phyloP scores from a whole-genome alignment of 1,284 basidiomycete genomes.

The Mycena citricolor region DNA sequence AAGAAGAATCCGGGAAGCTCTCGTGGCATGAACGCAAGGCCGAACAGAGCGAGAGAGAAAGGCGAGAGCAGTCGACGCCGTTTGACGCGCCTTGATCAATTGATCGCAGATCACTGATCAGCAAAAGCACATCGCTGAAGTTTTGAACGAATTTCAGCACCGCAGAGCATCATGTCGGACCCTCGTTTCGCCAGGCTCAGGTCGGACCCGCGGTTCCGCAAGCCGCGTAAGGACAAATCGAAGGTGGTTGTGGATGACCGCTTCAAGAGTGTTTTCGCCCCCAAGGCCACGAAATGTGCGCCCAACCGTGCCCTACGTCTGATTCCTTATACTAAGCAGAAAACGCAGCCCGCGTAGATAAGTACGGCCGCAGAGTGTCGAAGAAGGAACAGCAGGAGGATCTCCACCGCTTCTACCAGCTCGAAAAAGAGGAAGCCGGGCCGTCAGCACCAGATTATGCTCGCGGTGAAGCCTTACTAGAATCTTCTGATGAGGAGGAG shows the following conservation, averaged over 20 bases:
- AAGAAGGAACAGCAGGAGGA: constrained; percentile 71
- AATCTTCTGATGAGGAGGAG: constrained; percentile 85
- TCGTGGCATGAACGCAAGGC: constrained; percentile 2
- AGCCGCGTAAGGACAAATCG: constrained; percentile 74
- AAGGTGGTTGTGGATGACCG: constrained; percentile 93
- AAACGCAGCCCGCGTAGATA: constrained; percentile 73
- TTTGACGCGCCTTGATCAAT: not conserved
- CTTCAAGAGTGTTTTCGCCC: constrained; percentile 82
- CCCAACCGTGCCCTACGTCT: constrained; percentile 11
- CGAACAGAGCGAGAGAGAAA: not conserved
- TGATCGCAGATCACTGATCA: not conserved
- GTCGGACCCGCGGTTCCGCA: constrained; percentile 91
- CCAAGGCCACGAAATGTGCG: constrained; percentile 48
- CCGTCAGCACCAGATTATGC: constrained; percentile 75
- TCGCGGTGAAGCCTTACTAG: constrained; percentile 82
- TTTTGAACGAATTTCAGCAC: too few species aligned
- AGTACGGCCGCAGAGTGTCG: constrained; percentile 84
- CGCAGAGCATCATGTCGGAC: constrained; percentile 76
- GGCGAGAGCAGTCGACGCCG: not conserved
- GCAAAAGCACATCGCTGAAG: not conserved
- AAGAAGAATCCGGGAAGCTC: constrained; percentile 19
- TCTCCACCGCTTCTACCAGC: constrained; percentile 81
- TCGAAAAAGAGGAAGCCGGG: constrained; percentile 48
- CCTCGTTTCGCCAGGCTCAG: constrained; percentile 84
- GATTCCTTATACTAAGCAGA: constrained; percentile 13